Conservation (phyloP, 169 alveolate species). For the Plasmodium relictum region DNA sequence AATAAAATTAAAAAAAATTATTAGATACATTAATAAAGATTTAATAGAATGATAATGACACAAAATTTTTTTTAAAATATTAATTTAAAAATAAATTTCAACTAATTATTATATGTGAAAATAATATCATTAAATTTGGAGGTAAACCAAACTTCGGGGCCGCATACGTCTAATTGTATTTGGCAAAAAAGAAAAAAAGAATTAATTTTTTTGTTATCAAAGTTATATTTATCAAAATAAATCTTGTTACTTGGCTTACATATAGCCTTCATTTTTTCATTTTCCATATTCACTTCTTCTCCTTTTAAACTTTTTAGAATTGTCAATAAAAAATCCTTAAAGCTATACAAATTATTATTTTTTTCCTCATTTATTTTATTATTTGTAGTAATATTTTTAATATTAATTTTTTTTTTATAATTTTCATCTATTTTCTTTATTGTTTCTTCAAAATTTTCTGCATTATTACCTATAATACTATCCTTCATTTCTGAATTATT, state of each 20-base stretch:
- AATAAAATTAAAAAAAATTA: not conserved
- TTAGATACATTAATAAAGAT: not conserved
- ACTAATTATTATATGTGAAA: constrained; percentile 43
- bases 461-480: not conserved
- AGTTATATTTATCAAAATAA: constrained; percentile 50
- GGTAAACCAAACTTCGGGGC: constrained; percentile 70
- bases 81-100: not conserved
- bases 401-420: not conserved
- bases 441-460: not conserved
- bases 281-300: constrained; percentile 9
- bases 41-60: not conserved
- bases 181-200: constrained; percentile 53
- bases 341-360: constrained; percentile 12
- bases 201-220: constrained; percentile 35
- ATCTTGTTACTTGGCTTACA: constrained; percentile 38
- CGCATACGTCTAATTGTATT: constrained; percentile 57
- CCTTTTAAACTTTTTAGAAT: constrained; percentile 3
- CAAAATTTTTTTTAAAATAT: not conserved
- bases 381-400: not conserved
- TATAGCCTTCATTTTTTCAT: constrained; percentile 20
- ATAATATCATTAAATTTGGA: constrained; percentile 64
- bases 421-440: not conserved
- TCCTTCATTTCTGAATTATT: not conserved
- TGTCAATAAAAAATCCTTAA: constrained; percentile 30
- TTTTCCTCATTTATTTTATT: not conserved